These are phyloP conservation scores for Lasiodiplodia gonubiensis DNA, from an alignment of 2,329 filamentous ascomycete genomes.

Conservation along the genomic window DNA sequence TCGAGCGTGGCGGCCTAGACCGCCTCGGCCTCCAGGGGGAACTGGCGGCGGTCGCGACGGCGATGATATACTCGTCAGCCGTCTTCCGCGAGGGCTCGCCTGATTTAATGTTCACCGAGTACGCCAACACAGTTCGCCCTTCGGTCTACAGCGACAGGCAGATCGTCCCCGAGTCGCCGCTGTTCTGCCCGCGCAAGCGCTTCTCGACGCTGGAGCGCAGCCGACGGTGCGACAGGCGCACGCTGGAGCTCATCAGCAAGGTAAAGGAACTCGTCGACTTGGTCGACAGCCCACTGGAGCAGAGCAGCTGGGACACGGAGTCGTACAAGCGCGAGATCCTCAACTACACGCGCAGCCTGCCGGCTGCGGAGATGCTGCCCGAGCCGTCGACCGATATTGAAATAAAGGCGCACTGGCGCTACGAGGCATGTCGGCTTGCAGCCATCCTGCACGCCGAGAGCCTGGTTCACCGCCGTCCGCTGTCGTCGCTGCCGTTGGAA, in stretches of 20 bases:
- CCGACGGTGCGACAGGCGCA: conserved; percentile 30
- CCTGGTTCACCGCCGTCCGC: conserved; percentile 36
- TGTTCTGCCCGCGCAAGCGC: conserved; percentile 39
- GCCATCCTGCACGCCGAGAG: conserved; percentile 42
- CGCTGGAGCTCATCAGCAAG: conserved; percentile 38
- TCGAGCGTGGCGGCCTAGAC: conserved; percentile 42
- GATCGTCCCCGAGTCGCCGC: conserved; percentile 43
- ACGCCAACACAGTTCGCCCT: conserved; percentile 10
- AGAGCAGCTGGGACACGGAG: not conserved
- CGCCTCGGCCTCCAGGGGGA: conserved; percentile 40
- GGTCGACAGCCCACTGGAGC: conserved; percentile 33
- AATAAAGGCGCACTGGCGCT: conserved; percentile 37
- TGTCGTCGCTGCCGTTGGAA: conserved; percentile 35
- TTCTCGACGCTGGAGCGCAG: conserved; percentile 40
- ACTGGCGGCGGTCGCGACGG: conserved; percentile 37
- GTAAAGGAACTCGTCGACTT: conserved; percentile 41
- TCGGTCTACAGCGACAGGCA: not conserved
- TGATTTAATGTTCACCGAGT: conserved; percentile 37
- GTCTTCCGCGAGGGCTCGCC: conserved; percentile 41
- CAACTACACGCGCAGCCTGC: conserved; percentile 6
- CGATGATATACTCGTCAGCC: conserved; percentile 39
- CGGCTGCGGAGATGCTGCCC: conserved; percentile 29
- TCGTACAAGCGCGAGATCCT: conserved; percentile 4
- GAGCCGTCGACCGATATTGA: conserved; percentile 31
- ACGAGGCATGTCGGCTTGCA: conserved; percentile 45